Percentiles rank a stretch among this genome's conserved stretches.
Conservation (phyloP, 164 flowering plant species). For the Santalum album region DNA sequence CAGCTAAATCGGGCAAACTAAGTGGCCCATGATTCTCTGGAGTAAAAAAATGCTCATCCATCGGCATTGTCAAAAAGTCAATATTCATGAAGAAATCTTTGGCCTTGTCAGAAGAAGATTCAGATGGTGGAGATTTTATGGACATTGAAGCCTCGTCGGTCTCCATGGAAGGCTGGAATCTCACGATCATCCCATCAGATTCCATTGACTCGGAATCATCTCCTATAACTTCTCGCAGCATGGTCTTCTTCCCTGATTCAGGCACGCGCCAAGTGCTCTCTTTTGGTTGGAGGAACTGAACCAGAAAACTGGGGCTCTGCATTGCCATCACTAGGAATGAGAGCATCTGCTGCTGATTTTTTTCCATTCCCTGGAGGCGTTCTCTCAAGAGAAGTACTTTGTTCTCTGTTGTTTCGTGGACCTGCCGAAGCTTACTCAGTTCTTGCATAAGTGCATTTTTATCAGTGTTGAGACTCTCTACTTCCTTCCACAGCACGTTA, state of each 20-base stretch:
- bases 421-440: slow-evolving; percentile 45
- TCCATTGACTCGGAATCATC: slow-evolving; percentile 19
- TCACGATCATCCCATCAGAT: slow-evolving; percentile 41
- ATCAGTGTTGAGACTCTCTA: slow-evolving; percentile 58
- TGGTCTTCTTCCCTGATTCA: slow-evolving; percentile 30
- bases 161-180: slow-evolving; percentile 32
- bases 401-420: slow-evolving; percentile 42
- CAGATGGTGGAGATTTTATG: slow-evolving; percentile 19
- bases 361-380: slow-evolving; percentile 66
- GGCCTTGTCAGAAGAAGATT: slow-evolving; percentile 25
- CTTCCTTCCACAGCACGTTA: slow-evolving; percentile 38
- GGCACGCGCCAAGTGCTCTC: slow-evolving; percentile 53
- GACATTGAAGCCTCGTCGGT: slow-evolving; percentile 19
- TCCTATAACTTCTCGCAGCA: slow-evolving; percentile 31
- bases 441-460: slow-evolving; percentile 58
- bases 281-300: slow-evolving; percentile 55
- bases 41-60: slow-evolving; percentile 31
- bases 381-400: slow-evolving; percentile 37
- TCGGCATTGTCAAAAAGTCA: slow-evolving; percentile 32
- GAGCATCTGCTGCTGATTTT: slow-evolving; percentile 72
- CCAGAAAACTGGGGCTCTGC: slow-evolving; percentile 60
- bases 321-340: slow-evolving; percentile 74
- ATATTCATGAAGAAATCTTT: slow-evolving; percentile 38
- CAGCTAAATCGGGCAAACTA: slow-evolving; percentile 32
- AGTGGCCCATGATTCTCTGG: slow-evolving; percentile 26